phyloP scores from a whole-genome alignment of 176 grass and related monocot genomes.

The Stipa capillata region DNA sequence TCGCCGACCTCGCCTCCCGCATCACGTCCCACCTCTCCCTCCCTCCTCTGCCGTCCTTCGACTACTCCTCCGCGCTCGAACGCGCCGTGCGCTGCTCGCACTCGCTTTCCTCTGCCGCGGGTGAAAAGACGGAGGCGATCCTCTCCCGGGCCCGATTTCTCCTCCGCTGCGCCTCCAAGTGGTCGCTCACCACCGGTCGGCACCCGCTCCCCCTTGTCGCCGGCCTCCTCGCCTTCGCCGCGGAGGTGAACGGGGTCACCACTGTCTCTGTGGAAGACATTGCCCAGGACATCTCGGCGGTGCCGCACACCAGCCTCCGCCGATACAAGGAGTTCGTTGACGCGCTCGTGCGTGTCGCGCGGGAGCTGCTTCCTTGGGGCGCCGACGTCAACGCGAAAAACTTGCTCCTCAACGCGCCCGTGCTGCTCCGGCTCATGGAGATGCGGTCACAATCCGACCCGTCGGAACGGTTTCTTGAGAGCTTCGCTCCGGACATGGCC shows the following conservation, averaged over 20 bases:
- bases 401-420: conserved; percentile 31
- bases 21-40: conserved; percentile 31
- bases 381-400: conserved; percentile 43
- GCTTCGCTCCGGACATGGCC: conserved; percentile 16
- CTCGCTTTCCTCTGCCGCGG: background rate
- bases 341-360: conserved; percentile 32
- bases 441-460: conserved; percentile 21
- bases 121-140: conserved; percentile 25
- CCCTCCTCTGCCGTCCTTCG: conserved; percentile 35
- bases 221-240: conserved; percentile 30
- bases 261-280: conserved; percentile 36
- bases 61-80: conserved; percentile 28
- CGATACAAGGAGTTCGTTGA: conserved; percentile 43
- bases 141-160: conserved; percentile 53
- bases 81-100: conserved; percentile 16
- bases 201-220: conserved; percentile 47
- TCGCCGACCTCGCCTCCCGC: conserved; percentile 38
- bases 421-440: conserved; percentile 51
- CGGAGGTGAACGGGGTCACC: conserved; percentile 21
- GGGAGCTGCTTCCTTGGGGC: conserved; percentile 47
- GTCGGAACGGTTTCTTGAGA: conserved; percentile 18
- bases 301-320: conserved; percentile 27
- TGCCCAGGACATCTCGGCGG: conserved; percentile 33
- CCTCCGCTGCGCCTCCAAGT: conserved; percentile 48
- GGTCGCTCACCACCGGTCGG: conserved; percentile 61